Base-by-base conservation (phyloP, 805 yeast species). In the Wickerhamomyces alni region DNA sequence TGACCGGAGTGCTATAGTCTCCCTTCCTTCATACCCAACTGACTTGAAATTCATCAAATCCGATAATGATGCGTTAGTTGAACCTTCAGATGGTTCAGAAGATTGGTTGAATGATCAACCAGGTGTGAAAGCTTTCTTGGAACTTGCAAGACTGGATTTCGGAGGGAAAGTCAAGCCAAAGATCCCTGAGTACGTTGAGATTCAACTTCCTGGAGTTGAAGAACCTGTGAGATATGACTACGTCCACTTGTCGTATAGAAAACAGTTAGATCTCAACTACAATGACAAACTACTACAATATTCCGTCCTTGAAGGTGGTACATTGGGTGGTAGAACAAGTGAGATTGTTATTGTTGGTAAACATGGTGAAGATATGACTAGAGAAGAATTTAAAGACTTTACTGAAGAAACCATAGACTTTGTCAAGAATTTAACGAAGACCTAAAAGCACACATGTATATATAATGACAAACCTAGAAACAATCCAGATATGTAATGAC, bases 271-370 rank as follows among this genome's bases (percentile, higher is more conserved):
- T 37, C 63, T 74, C 40, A 44, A 55, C n/a, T 66, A 53, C 38
- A 59, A 59, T 12, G 64, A 60, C 15, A 47, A 50, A 37, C 24
- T 48, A 15, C 56, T 74, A 16, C 77, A 74, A 44, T 63, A 66
- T 38, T 62, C 70, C 31, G 52, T 66, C 15, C 58, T 73, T 15
- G 82, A 78, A 50, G 80, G 81, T n/a, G 83, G 82, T 4, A 56
- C 66, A 7, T 59, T 74, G 33, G 82, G 81, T 11, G 83, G 83
- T 1, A 61, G 77, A 41, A 59, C 66, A 19, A 44, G 63, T 8
- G 83, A 78, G 53, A 65, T 74, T 39, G 61, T 67, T 44, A 56
- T 77, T 44, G 69, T 74, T 35, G 66, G 74, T 30, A 57, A 63
- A 38, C 24, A 21, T 21, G 34, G 29, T 21, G 46, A 41, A 13